phyloP scores from a whole-genome alignment of 208 protist genomes.

The Balamuthia mandrillaris region DNA sequence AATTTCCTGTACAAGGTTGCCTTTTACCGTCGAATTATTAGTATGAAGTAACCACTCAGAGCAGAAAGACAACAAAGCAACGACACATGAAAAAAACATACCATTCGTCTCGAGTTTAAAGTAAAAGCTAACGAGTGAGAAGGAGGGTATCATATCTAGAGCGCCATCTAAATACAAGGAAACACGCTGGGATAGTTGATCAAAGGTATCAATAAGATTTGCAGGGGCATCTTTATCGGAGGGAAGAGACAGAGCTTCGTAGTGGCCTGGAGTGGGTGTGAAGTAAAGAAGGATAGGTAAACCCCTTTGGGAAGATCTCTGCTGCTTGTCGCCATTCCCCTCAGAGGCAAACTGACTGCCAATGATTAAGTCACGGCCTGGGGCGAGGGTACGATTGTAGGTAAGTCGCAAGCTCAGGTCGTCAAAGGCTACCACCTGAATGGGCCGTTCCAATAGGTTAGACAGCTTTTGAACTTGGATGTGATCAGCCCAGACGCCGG shows the following conservation, averaged over 20 bases:
- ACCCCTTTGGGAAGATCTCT: neutral
- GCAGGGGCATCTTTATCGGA: neutral
- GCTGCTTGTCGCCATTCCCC: neutral
- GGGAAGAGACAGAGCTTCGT: neutral
- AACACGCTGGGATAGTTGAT: neutral
- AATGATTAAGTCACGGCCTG: no score
- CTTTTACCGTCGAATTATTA: neutral
- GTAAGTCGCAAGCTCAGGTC: neutral
- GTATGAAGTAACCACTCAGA: neutral
- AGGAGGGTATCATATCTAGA: neutral
- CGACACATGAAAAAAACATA: neutral
- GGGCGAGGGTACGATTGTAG: no score
- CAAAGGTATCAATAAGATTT: neutral
- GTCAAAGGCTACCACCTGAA: neutral
- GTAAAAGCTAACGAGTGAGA: neutral
- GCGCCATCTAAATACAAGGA: neutral
- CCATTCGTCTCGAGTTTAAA: neutral
- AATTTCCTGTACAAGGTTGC: neutral
- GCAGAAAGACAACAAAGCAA: neutral
- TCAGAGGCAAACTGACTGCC: neutral
- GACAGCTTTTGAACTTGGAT: conserved; percentile 23
- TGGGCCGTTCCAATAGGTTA: neutral
- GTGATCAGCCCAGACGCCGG: conserved; percentile 27
- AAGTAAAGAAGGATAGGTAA: neutral
- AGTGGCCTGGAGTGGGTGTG: conserved; percentile 17